Evolutionary conservation across 768 basidiomycete genomes (phyloP).

Genomic region (Coprinellus micaceus): DNA sequence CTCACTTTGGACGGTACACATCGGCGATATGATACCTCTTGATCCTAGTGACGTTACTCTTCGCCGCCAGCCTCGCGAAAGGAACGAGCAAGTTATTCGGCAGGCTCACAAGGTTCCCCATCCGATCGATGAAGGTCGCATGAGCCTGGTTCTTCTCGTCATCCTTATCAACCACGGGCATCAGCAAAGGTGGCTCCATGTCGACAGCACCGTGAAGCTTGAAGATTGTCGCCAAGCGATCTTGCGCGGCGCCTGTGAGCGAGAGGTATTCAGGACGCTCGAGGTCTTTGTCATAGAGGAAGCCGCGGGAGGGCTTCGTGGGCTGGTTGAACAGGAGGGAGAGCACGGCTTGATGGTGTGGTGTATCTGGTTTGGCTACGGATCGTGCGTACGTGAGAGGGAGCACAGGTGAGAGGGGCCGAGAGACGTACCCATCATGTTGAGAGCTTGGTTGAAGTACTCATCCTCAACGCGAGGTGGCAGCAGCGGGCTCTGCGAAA

Average conservation of each 20-base stretch:
- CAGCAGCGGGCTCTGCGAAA: constrained; percentile 74
- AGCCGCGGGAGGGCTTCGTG: constrained; percentile 58
- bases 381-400: too few species aligned
- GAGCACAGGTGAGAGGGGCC: too few species aligned
- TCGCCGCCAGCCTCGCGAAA: constrained; percentile 81
- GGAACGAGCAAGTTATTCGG: constrained; percentile 71
- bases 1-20: constrained; percentile 65
- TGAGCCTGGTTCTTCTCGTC: constrained; percentile 64
- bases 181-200: constrained; percentile 79
- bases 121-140: constrained; percentile 74
- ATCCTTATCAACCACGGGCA: constrained; percentile 62
- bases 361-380: constrained; percentile 76
- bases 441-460: constrained; percentile 76
- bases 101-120: constrained; percentile 71
- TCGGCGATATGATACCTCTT: constrained; percentile 81
- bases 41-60: constrained; percentile 61
- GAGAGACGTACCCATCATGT: constrained; percentile 66
- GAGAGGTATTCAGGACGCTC: constrained; percentile 68
- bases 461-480: constrained; percentile 81
- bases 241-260: constrained; percentile 71
- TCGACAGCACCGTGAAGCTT: constrained; percentile 88
- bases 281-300: constrained; percentile 70
- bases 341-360: constrained; percentile 75
- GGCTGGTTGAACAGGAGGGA: constrained; percentile 75
- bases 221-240: constrained; percentile 74